Evolutionary conservation across 768 basidiomycete species (phyloP), one percentile per base, ranked within the genome.

Genomic region (Leccinum subtestaceum): DNA sequence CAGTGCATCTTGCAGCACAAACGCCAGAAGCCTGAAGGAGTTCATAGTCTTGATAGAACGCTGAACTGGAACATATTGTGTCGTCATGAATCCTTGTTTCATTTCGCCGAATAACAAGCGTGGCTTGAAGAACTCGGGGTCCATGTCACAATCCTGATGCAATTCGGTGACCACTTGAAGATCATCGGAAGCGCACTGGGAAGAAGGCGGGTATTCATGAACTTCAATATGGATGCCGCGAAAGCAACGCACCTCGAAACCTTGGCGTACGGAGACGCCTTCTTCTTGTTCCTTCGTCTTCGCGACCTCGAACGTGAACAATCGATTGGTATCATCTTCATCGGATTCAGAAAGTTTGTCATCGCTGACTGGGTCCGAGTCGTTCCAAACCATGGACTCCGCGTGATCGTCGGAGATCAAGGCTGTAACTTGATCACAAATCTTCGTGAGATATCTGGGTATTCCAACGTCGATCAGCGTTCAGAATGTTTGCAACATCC

Each of bases 261-360:
- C 84, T n/a, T 69, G 70, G 23, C 75, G 72, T 13, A 70, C 64
- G 0, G 71, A 66, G 7, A 83, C 81, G 17, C 73, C 70, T 66
- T 86, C 84, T 52, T 83, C 81, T 62, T 85, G 82, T 57, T 86
- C 82, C 34, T 77, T 77, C 11, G 79, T 83, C 66, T 86, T 83
- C 1, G 75, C 71, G 3, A 86, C 84, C 51, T 82, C 79, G 52
- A 84, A 86, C 0, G 77, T 77, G 67, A 81, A 86, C 29, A 86
- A 62, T 6, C 84, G 75, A 60, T 83, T 81, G 12, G 69, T 71
- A n/a, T 77, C 76, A 29, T 79, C 79, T 23, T 72, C 59, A 7
- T 76, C 76, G 8, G 71, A 67, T 4, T 67, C 63, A 15, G 60
- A 58, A 29, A 68, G 55, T 2, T 63, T 60, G 9, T 74, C 61